Conservation (phyloP, 441 rosid genomes). For the Euphorbia schlechtendalii region DNA sequence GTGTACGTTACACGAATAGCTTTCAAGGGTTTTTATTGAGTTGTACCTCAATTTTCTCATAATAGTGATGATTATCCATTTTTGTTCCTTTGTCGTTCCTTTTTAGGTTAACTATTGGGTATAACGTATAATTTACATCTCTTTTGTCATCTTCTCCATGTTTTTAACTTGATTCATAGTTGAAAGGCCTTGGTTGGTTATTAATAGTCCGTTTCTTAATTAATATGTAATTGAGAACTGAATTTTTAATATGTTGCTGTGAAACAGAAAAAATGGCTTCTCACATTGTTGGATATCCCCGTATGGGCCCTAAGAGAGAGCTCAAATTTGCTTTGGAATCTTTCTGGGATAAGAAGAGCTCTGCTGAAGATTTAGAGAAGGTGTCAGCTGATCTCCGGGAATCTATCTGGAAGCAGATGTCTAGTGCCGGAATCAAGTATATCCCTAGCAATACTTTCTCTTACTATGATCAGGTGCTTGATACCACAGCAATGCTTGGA, state of each 20-base stretch:
- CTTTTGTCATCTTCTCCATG: background rate
- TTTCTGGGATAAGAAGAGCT: constrained; percentile 96
- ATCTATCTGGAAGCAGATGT: constrained; percentile 94
- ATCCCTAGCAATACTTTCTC: constrained; percentile 98
- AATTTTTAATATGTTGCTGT: constrained; percentile 8
- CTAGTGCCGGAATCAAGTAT: constrained; percentile 72
- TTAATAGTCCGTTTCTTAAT: background rate
- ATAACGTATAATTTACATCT: background rate
- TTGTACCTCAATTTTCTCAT: background rate
- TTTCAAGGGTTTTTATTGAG: background rate
- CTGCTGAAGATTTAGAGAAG: constrained; percentile 75
- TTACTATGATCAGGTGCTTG: constrained; percentile 83
- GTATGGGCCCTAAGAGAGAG: constrained; percentile 99
- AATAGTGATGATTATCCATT: background rate
- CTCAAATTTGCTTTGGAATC: constrained; percentile 95
- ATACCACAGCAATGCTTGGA: constrained; percentile 89
- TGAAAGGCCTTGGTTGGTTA: background rate
- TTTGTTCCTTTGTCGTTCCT: no score
- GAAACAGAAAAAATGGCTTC: constrained; percentile 68
- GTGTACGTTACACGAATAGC: background rate
- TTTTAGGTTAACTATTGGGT: no score
- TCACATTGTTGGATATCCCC: constrained; percentile 97
- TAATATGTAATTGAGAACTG: constrained; percentile 1
- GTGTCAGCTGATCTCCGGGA: constrained; percentile 81
- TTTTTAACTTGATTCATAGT: background rate